These are phyloP conservation scores for Thielaviopsis populi DNA, from an alignment of 2,329 filamentous ascomycete species.

Conservation along the genomic window DNA sequence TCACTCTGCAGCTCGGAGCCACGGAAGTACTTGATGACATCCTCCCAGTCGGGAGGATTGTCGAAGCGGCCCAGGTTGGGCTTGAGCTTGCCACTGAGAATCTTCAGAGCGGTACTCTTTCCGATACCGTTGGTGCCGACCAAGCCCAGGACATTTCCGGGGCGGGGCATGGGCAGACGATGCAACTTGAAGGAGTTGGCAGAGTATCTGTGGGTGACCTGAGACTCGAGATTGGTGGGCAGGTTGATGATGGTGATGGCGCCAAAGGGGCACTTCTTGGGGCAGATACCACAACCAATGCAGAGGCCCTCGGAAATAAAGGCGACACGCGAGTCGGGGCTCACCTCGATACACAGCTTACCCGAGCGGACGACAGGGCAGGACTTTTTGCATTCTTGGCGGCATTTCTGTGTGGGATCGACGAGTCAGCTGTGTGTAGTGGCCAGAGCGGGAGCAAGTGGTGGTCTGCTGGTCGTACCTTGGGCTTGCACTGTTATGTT, in stretches of 20 bases:
- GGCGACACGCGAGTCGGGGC: conserved; percentile 75
- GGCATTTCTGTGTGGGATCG: conserved; percentile 60
- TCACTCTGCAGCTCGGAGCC: conserved; percentile 92
- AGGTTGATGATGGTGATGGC: conserved; percentile 99
- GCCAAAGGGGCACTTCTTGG: conserved; percentile 97
- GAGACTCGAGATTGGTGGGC: conserved; percentile 95
- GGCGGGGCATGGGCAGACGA: conserved; percentile 85
- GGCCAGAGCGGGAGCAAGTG: too few relatives aligned
- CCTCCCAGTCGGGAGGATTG: conserved; percentile 97
- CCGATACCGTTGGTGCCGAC: conserved; percentile 99
- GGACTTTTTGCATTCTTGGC: conserved; percentile 97
- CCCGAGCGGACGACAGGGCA: conserved; percentile 94
- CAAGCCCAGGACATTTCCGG: conserved; percentile 86
- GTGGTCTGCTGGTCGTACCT: conserved; percentile 36
- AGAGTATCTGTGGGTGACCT: conserved; percentile 96
- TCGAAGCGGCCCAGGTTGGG: conserved; percentile 91
- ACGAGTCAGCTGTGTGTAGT: conserved; percentile 17
- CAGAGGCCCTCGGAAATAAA: conserved; percentile 95
- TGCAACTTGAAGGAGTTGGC: conserved; percentile 99
- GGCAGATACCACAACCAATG: conserved; percentile 98
- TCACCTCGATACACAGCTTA: conserved; percentile 94
- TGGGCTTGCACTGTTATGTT: conserved; percentile 61
- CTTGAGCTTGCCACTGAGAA: conserved; percentile 95
- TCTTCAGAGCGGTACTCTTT: conserved; percentile 99
- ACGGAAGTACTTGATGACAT: conserved; percentile 95